phyloP scores from a whole-genome alignment of 1,284 basidiomycete genomes.

The Trichosporon ovoides region DNA sequence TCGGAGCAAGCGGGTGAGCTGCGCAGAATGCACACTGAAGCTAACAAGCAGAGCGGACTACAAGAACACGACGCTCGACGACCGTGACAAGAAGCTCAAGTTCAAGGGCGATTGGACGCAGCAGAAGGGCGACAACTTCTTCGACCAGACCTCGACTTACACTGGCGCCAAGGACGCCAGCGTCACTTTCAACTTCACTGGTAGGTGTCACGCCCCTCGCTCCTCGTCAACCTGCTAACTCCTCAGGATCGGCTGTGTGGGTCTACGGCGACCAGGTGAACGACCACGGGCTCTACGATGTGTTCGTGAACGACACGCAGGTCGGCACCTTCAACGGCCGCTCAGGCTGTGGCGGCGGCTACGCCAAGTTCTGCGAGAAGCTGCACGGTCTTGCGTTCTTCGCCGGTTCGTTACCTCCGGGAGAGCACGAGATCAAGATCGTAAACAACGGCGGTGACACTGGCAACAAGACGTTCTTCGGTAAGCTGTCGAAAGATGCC shows the following conservation, averaged over 20 bases:
- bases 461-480: slow-evolving; percentile 42
- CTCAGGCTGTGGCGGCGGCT: slow-evolving; percentile 42
- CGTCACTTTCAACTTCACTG: slow-evolving; percentile 38
- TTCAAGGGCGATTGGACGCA: slow-evolving; percentile 46
- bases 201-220: slow-evolving; percentile 13
- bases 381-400: slow-evolving; percentile 43
- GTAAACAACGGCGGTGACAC: slow-evolving; percentile 35
- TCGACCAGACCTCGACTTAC: slow-evolving; percentile 38
- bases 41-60: slow-evolving; percentile 31
- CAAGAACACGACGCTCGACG: slow-evolving; percentile 43
- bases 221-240: neutral
- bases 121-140: slow-evolving; percentile 40
- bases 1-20: slow-evolving; percentile 39
- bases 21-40: neutral
- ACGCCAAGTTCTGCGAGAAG: slow-evolving; percentile 48
- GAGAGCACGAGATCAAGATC: slow-evolving; percentile 36
- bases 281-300: slow-evolving; percentile 47
- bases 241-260: slow-evolving; percentile 45
- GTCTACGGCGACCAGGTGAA: slow-evolving; percentile 50
- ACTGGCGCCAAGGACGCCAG: slow-evolving; percentile 34
- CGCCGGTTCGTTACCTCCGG: slow-evolving; percentile 30
- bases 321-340: slow-evolving; percentile 35
- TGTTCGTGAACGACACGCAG: slow-evolving; percentile 39
- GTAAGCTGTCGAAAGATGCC: slow-evolving; percentile 25
- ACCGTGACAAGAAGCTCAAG: slow-evolving; percentile 26